phyloP scores from a whole-genome alignment of 345 rosid genomes.

The rapeseed (Brassica napus) region DNA sequence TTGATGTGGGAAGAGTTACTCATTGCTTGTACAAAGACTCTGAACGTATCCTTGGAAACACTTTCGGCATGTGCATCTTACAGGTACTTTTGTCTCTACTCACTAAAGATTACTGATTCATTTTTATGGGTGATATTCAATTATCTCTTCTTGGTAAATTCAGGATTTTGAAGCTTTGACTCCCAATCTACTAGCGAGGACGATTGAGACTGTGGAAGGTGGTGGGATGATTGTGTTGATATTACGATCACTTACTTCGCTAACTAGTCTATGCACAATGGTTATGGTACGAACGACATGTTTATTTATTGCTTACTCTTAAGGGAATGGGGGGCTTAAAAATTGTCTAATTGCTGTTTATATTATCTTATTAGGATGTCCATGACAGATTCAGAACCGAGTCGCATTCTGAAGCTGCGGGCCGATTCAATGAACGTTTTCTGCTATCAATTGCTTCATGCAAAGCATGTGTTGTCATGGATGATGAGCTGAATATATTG shows the following conservation, averaged over 20 bases:
- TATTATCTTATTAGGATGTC: slow-evolving; percentile 70
- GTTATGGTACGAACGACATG: slow-evolving; percentile 68
- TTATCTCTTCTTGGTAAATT: slow-evolving; percentile 6
- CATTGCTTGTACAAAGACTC: slow-evolving; percentile 91
- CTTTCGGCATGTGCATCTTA: slow-evolving; percentile 94
- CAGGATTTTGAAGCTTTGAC: slow-evolving; percentile 98
- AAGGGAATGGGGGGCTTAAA: neutral
- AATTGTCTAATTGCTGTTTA: neutral
- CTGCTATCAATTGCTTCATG: slow-evolving; percentile 84
- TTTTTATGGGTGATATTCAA: slow-evolving; percentile 3
- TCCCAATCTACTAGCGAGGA: slow-evolving; percentile 93
- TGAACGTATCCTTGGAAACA: slow-evolving; percentile 84
- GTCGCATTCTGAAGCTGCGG: slow-evolving; percentile 84
- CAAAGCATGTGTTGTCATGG: slow-evolving; percentile 90
- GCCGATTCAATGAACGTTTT: slow-evolving; percentile 92
- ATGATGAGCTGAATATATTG: slow-evolving; percentile 91
- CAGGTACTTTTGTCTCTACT: slow-evolving; percentile 54
- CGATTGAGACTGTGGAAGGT: slow-evolving; percentile 96
- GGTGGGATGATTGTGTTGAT: slow-evolving; percentile 84
- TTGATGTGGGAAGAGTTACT: slow-evolving; percentile 84
- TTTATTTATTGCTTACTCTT: neutral
- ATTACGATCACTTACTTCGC: slow-evolving; percentile 74
- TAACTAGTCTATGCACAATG: slow-evolving; percentile 93
- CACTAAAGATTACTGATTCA: slow-evolving; percentile 1
- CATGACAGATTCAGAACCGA: slow-evolving; percentile 96